Evolutionary conservation across 108 stramenopile genomes (phyloP), one percentile per base, ranked within the genome.

Genomic region (Aurantiochytrium sp.): DNA sequence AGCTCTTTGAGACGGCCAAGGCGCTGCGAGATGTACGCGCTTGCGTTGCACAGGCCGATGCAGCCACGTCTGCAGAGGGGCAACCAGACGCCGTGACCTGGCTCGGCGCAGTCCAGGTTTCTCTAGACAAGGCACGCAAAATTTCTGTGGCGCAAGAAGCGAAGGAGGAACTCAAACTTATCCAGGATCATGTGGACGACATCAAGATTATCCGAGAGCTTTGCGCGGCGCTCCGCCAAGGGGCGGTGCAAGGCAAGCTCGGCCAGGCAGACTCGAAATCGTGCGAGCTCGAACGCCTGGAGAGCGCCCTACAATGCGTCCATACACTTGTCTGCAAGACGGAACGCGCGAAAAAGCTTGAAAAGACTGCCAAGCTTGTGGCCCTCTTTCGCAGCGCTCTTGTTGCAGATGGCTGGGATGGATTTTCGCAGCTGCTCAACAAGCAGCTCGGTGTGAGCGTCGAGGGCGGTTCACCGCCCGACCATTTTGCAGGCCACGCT

Each of bases 291-390:
- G 73, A 76, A 21, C 73, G 73, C 5, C 49, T 76, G 5, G 49
- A 49, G 5, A 10, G 14, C 8, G 73, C 73, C 5, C 73, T 76
- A 6, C 21, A 76, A 5, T 44, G 47, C 25, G 73, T 51, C 5
- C 73, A 76, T 21, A 76, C 73, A 19, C 60, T 59, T 5, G 89
- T 89, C 25, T 45, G 44, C 59, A 89, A 87, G 49, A 89, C 89
- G 19, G 58, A 88, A 51, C 58, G 58, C 25, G 83, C 76, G 5
- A 29, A 29, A 23, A 47, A 89, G 42, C 89, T 89, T 19, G 88
- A 51, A 16, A 60, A 43, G 53, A 29, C 89, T 49, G 87, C 19
- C 72, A 89, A 89, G 88, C 44, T 60, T 10, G 44, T 89, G n/a
- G 64, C 49, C 23, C 73, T n/a, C 42, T 43, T 89, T 25, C 49